Conservation (phyloP, 441 rosid genomes). For the Populus hybrid region DNA sequence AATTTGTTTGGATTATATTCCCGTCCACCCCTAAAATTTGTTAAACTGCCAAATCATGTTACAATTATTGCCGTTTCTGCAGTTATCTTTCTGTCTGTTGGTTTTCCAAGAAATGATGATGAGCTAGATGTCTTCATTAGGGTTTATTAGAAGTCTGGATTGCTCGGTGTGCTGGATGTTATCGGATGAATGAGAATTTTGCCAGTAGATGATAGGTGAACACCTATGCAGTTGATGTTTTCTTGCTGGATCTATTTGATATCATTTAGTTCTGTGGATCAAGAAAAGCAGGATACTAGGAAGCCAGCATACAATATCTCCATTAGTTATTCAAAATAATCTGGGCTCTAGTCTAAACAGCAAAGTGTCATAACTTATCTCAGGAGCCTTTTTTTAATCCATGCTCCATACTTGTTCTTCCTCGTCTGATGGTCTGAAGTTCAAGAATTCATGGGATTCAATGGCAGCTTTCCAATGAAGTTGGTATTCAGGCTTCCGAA, state of each 20-base stretch:
- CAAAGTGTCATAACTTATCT: background rate
- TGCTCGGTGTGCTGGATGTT: background rate
- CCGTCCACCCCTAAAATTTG: background rate
- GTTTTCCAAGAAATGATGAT: background rate
- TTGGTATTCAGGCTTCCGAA: conserved; percentile 42
- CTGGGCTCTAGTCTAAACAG: background rate
- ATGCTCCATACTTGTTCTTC: background rate
- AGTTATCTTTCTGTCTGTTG: background rate
- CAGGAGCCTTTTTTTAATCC: background rate
- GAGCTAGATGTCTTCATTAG: background rate
- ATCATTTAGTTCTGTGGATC: no score
- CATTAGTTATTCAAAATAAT: no score
- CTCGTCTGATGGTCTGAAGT: background rate
- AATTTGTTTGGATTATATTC: background rate
- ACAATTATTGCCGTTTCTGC: background rate
- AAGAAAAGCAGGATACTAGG: no score
- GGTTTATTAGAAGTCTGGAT: background rate
- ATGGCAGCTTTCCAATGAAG: conserved; percentile 44
- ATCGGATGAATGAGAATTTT: background rate
- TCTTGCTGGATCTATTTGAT: background rate
- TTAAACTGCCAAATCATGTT: background rate
- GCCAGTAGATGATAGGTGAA: background rate
- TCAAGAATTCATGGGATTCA: conserved; percentile 6
- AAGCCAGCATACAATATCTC: background rate
- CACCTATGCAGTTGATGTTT: background rate